A percentile compares a stretch with the other conserved stretches of the same genome.
Conservation (phyloP, 108 stramenopile species). For the Hondaea fermentalgiana region DNA sequence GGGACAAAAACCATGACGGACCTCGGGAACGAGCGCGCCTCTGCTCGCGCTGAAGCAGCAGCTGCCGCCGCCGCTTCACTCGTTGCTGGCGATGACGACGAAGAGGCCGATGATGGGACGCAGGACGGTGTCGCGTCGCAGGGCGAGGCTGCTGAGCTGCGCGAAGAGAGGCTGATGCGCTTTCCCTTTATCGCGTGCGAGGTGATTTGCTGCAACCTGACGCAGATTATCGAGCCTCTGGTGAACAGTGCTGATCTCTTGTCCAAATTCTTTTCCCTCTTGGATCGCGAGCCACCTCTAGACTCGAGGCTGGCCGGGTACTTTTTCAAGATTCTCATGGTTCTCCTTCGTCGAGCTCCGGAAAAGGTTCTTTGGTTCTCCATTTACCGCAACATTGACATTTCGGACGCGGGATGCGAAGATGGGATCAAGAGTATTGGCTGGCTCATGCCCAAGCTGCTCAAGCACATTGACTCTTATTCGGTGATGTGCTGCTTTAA, state of each 20-base stretch:
- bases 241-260: not conserved
- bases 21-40: not conserved
- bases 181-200: slow-evolving; percentile 4
- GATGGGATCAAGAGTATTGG: not conserved
- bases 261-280: not conserved
- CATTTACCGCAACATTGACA: slow-evolving; percentile 13
- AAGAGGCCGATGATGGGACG: no score
- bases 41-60: not conserved
- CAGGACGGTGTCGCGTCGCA: not conserved
- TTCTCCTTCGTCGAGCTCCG: not conserved
- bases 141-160: not conserved
- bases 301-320: not conserved
- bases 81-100: not conserved
- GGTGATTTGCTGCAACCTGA: slow-evolving; percentile 8
- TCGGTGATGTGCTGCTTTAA: slow-evolving; percentile 15
- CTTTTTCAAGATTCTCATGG: slow-evolving; percentile 3
- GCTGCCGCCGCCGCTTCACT: not conserved
- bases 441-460: slow-evolving; percentile 7
- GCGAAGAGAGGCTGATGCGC: not conserved
- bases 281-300: not conserved
- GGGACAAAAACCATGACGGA: not conserved
- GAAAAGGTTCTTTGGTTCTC: slow-evolving; percentile 9
- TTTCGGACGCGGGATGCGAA: not conserved
- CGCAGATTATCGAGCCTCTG: not conserved
- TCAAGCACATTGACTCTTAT: slow-evolving; percentile 12